A percentile compares a stretch with the other conserved stretches of the same genome.
Evolutionary conservation across 2,329 filamentous ascomycete species (phyloP).

Genomic region (Teratosphaeria zuluensis): DNA sequence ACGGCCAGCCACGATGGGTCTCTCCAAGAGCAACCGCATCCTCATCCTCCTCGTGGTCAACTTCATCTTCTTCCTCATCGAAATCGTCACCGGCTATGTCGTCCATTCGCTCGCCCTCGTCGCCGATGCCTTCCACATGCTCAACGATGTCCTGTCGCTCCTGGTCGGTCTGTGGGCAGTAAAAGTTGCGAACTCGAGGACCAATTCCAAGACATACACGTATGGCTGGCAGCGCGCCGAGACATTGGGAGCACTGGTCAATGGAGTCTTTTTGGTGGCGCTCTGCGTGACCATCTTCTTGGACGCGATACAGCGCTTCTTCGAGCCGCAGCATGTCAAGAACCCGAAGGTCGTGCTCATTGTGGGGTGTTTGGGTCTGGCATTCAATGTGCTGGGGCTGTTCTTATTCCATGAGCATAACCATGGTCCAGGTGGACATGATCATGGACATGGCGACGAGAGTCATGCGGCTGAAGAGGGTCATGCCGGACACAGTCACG

Average conservation of each 20-base stretch:
- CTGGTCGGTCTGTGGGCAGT: constrained; percentile 93
- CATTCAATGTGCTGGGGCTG: constrained; percentile 82
- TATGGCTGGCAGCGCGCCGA: constrained; percentile 98
- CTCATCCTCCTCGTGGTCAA: constrained; percentile 88
- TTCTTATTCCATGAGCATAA: constrained; percentile 89
- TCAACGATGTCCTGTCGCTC: constrained; percentile 95
- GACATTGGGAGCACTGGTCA: constrained; percentile 90
- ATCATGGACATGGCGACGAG: constrained; percentile 28
- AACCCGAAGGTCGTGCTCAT: constrained; percentile 82
- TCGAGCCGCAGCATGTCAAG: constrained; percentile 79
- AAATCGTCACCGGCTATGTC: constrained; percentile 74
- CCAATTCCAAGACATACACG: constrained; percentile 78
- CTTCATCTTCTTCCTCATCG: constrained; percentile 77
- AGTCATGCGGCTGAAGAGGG: constrained; percentile 42
- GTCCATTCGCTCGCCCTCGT: constrained; percentile 88
- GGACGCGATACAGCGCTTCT: constrained; percentile 82
- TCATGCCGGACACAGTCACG: constrained; percentile 28
- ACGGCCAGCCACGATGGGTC: constrained; percentile 51
- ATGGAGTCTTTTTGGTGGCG: constrained; percentile 94
- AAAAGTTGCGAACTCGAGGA: constrained; percentile 71
- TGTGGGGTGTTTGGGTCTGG: constrained; percentile 75
- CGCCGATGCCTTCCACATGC: constrained; percentile 97
- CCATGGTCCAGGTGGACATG: constrained; percentile 58
- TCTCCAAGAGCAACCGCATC: constrained; percentile 89
- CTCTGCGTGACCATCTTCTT: constrained; percentile 94